A percentile compares a stretch with the other conserved stretches of the same genome.
These are phyloP conservation scores for Oxytropis ochrocephala DNA, from an alignment of 306 rosid species.

Conservation along the genomic window DNA sequence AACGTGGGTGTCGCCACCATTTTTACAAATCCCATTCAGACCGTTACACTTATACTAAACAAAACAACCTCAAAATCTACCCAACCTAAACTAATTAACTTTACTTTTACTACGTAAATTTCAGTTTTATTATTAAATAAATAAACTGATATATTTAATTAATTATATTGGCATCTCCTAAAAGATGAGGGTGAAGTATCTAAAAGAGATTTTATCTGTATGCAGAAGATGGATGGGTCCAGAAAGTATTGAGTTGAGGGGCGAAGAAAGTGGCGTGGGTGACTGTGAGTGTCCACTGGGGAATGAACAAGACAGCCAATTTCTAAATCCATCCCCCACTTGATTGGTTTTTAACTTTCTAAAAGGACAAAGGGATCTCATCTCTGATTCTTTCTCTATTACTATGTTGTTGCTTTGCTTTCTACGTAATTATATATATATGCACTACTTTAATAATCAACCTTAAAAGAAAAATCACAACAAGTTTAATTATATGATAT, in stretches of 20 bases:
- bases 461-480: background rate
- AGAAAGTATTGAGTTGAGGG: background rate
- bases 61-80: slow-evolving; percentile 5
- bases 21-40: slow-evolving; percentile 35
- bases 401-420: background rate
- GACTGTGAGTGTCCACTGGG: slow-evolving; percentile 12
- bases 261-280: slow-evolving; percentile 15
- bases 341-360: slow-evolving; percentile 1
- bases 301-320: slow-evolving; percentile 24
- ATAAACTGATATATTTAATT: too few species aligned
- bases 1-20: slow-evolving; percentile 67
- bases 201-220: slow-evolving; percentile 7
- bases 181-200: background rate
- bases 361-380: slow-evolving; percentile 5
- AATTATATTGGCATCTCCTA: too few species aligned
- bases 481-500: background rate
- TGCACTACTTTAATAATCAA: slow-evolving; percentile 14
- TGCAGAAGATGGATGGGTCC: background rate
- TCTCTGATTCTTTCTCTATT: background rate
- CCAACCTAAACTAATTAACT: background rate
- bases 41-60: slow-evolving; percentile 28
- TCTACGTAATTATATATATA: background rate
- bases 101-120: too few species aligned
- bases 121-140: too few species aligned
- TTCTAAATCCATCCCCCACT: slow-evolving; percentile 9